Evolutionary conservation across 306 rosid species (phyloP).

Genomic region (Quercus bicolor): DNA sequence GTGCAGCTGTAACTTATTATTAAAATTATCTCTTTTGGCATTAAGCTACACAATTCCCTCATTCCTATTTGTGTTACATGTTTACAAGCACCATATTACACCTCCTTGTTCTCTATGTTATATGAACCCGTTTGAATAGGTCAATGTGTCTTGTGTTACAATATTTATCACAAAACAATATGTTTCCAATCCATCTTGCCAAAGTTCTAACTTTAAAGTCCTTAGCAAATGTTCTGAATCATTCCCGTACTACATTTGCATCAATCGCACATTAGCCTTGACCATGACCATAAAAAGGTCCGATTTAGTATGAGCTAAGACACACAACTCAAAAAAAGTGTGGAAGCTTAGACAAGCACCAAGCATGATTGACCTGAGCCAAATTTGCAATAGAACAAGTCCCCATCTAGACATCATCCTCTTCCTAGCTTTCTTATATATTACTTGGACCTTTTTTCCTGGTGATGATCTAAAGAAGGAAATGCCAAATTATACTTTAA

Average conservation of each 20-base stretch:
- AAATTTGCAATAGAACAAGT: neutral
- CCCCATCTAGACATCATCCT: slow-evolving; percentile 9
- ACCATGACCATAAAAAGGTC: neutral
- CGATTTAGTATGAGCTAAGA: neutral
- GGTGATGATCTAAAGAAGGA: slow-evolving; percentile 2
- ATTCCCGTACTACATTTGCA: neutral
- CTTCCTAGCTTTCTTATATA: neutral
- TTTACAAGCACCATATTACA: neutral
- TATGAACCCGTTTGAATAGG: neutral
- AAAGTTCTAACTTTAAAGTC: neutral
- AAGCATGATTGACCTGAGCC: neutral
- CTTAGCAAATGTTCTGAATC: neutral
- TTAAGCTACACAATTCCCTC: neutral
- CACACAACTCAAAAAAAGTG: neutral
- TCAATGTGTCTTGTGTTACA: neutral
- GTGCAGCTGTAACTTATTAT: neutral
- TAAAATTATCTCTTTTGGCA: too few relatives aligned
- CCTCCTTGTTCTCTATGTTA: neutral
- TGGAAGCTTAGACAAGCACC: neutral
- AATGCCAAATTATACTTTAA: slow-evolving; percentile 9
- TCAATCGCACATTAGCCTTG: neutral
- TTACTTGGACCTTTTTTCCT: neutral
- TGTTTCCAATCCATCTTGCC: neutral
- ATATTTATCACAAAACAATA: neutral
- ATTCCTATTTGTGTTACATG: neutral